Evolutionary conservation across 2,329 filamentous ascomycete genomes (phyloP).

Genomic region (Aspergillus flavus): DNA sequence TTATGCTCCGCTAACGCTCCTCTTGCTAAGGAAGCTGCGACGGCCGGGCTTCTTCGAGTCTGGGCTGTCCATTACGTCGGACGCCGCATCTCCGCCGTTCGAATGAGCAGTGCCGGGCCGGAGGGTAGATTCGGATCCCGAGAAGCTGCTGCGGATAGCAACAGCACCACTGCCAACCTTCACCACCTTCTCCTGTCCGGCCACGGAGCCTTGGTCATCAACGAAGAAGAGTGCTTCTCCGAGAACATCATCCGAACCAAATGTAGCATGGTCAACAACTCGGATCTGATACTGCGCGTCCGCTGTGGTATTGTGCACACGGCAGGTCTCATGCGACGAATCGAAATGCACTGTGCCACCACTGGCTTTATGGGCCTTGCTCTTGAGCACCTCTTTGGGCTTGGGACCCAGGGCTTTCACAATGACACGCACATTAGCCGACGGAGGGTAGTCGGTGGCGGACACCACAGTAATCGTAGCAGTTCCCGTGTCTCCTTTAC

Average conservation of each 20-base stretch:
- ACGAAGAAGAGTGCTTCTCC: slow-evolving; percentile 89
- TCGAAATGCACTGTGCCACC: slow-evolving; percentile 70
- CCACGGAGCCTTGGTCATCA: slow-evolving; percentile 71
- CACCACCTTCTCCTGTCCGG: slow-evolving; percentile 71
- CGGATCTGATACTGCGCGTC: slow-evolving; percentile 85
- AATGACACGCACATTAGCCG: slow-evolving; percentile 76
- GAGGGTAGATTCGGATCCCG: slow-evolving; percentile 49
- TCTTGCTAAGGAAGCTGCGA: slow-evolving; percentile 51
- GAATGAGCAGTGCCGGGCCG: slow-evolving; percentile 42
- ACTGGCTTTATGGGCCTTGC: slow-evolving; percentile 78
- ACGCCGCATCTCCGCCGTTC: slow-evolving; percentile 28
- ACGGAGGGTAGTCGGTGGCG: slow-evolving; percentile 74
- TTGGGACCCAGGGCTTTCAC: slow-evolving; percentile 70
- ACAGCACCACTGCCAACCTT: slow-evolving; percentile 73
- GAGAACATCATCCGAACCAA: slow-evolving; percentile 79
- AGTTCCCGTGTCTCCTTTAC: slow-evolving; percentile 66
- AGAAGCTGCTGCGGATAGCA: slow-evolving; percentile 73
- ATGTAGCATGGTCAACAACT: slow-evolving; percentile 81
- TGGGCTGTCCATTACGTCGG: slow-evolving; percentile 39
- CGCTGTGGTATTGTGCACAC: slow-evolving; percentile 69
- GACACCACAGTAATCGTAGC: slow-evolving; percentile 80
- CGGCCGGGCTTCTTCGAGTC: slow-evolving; percentile 45
- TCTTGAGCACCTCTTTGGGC: slow-evolving; percentile 83
- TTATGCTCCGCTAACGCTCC: slow-evolving; percentile 40
- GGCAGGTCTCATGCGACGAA: slow-evolving; percentile 70